These are phyloP conservation scores for Aegilops tauschii DNA, from an alignment of 176 grass and related monocot species.

Conservation along the genomic window DNA sequence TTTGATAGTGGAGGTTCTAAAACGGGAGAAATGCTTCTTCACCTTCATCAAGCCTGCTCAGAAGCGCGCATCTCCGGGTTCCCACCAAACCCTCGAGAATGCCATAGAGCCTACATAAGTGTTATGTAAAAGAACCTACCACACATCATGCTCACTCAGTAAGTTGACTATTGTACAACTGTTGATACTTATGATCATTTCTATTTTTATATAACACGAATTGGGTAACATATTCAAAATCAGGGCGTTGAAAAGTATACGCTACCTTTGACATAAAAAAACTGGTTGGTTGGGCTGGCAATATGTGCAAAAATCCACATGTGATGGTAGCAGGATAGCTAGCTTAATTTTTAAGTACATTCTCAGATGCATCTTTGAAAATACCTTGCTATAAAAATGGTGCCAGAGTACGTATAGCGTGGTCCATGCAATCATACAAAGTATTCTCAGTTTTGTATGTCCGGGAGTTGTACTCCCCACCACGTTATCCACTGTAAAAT, in stretches of 20 bases:
- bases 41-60: neutral
- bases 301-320: neutral
- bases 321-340: neutral
- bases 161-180: too few relatives aligned
- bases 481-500: slow-evolving; percentile 1
- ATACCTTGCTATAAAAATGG: neutral
- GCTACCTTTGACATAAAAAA: neutral
- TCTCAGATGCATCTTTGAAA: neutral
- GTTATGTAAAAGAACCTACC: neutral
- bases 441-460: neutral
- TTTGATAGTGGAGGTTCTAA: neutral
- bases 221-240: too few relatives aligned
- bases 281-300: neutral
- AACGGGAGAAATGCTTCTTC: neutral
- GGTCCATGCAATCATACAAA: neutral
- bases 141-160: too few relatives aligned
- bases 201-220: neutral
- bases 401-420: neutral
- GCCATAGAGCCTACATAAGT: neutral
- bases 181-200: neutral
- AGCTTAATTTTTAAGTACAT: neutral
- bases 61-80: neutral
- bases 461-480: neutral
- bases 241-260: neutral
- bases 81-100: neutral